Conservation (phyloP, 495 filamentous ascomycete species). For the Annulohypoxylon bovei region DNA sequence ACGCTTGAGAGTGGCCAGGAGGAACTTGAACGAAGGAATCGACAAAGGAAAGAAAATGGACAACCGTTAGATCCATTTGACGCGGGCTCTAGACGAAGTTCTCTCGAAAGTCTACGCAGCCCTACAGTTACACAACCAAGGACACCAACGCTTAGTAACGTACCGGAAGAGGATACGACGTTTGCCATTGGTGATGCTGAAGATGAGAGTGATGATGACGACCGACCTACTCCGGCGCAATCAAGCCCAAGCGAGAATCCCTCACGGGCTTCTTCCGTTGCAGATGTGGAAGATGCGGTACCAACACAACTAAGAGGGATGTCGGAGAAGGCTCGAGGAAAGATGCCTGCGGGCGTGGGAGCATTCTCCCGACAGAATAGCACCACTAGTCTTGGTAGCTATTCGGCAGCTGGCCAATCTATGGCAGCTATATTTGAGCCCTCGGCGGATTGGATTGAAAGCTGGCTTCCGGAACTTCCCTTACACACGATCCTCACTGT, state of each 20-base stretch:
- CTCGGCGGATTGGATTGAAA: slow-evolving; percentile 84
- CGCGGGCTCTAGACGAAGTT: slow-evolving; percentile 63
- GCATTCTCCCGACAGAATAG: slow-evolving; percentile 93
- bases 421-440: slow-evolving; percentile 75
- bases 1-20: slow-evolving; percentile 95
- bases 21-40: slow-evolving; percentile 85
- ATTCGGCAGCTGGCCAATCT: slow-evolving; percentile 64
- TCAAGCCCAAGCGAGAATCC: slow-evolving; percentile 76
- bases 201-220: slow-evolving; percentile 78
- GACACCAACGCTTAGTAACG: slow-evolving; percentile 72
- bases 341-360: slow-evolving; percentile 87
- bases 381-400: slow-evolving; percentile 80
- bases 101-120: slow-evolving; percentile 76
- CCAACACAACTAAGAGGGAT: slow-evolving; percentile 93
- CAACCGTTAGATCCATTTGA: slow-evolving; percentile 57
- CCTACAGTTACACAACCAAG: slow-evolving; percentile 65
- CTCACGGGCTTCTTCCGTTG: slow-evolving; percentile 76
- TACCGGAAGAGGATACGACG: slow-evolving; percentile 81
- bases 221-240: slow-evolving; percentile 72
- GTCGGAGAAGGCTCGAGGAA: slow-evolving; percentile 97
- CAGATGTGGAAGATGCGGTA: slow-evolving; percentile 81
- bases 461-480: slow-evolving; percentile 91
- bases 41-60: slow-evolving; percentile 74
- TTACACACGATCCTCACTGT: slow-evolving; percentile 89
- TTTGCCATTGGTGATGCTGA: slow-evolving; percentile 90